Base-by-base conservation (phyloP, 2,329 filamentous ascomycete genomes). In the Aspergillus cejpii region DNA sequence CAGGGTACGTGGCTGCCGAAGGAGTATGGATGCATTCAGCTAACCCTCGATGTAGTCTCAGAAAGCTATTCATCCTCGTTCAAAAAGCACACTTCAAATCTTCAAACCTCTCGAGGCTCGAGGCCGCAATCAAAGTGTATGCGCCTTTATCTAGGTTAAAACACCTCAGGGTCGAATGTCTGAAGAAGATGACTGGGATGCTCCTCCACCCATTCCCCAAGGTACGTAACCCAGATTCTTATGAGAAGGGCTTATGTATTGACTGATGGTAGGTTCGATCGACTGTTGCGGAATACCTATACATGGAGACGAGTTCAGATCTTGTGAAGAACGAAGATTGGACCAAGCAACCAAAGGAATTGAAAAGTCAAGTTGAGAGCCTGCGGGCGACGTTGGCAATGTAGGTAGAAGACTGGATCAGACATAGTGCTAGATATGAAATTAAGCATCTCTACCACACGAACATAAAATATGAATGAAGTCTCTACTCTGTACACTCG, bases 11-110 rank as follows among this genome's bases (percentile, higher is more conserved):
- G 11, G 11, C 17, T 20, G 14, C 3, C 31, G 11, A 15, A 34
- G 17, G 15, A 34, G 10, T 8, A 20, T 34, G 17, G 31, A 12
- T 19, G 14, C 3, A 31, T 19, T 10, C 14, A 10, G 15, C 31
- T 34, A 17, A 34, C 31, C 11, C 17, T 34, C 23, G 17, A 34
- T 8, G 3, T 6, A 73, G 74, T 44, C 78, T 76, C 60, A 79
- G 79, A 48, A 73, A 65, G 5, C 68, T 95, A 2, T 87, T 89
- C 47, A 72, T 81, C 5, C 73, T 81, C 27, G 79, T 84, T 3
- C 87, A 94, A 59, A 88, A 84, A 64, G 78, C 85, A 0, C 85
- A 90, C 51, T 90, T 85, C 71, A 91, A 90, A 67, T 85, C 84
- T 1, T 81, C 84, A 15, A 92, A 87, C 62, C 79, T 95, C 34